phyloP scores from a whole-genome alignment of 345 rosid genomes.

The Acer yangbiense region DNA sequence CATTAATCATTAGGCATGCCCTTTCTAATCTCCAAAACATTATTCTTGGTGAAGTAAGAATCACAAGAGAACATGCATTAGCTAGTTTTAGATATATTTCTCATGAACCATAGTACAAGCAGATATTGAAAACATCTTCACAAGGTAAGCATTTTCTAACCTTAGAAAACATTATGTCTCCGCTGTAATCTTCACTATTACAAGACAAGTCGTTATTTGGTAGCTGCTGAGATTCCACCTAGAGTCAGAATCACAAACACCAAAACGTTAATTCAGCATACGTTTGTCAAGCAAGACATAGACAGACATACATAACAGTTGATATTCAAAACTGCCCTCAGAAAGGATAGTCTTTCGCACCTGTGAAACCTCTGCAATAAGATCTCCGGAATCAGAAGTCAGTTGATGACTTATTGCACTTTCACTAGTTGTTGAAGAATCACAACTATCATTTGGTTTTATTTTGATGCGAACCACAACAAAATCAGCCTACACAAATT shows the following conservation, averaged over 20 bases:
- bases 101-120: background rate
- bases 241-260: background rate
- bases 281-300: no score
- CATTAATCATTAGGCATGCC: background rate
- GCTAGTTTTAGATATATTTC: background rate
- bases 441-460: background rate
- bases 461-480: constrained; percentile 1
- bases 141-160: background rate
- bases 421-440: background rate
- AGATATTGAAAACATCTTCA: background rate
- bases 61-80: background rate
- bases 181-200: background rate
- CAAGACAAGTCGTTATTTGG: background rate
- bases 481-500: constrained; percentile 7
- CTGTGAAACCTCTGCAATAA: background rate
- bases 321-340: background rate
- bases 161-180: background rate
- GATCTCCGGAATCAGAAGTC: background rate
- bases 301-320: background rate
- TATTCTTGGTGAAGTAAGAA: background rate
- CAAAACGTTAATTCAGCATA: background rate
- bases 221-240: background rate
- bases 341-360: background rate
- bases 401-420: background rate
- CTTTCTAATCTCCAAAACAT: background rate